phyloP scores from a whole-genome alignment of 352 stramenopile genomes.

The Phytophthora pistaciae region DNA sequence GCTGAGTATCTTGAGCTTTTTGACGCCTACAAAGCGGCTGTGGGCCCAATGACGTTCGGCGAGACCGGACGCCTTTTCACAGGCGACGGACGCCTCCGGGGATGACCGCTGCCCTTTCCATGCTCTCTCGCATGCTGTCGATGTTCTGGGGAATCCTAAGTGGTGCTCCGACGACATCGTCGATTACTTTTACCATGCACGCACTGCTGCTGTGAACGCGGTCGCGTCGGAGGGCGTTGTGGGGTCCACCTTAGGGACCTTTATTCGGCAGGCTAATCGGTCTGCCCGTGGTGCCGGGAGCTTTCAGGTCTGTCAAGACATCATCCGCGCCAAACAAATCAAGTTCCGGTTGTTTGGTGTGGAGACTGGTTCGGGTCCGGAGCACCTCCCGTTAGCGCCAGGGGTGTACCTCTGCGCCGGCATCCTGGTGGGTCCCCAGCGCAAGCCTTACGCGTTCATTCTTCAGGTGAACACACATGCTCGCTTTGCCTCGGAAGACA shows the following conservation, averaged over 20 bases:
- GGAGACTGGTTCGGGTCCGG: neutral
- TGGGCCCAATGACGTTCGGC: neutral
- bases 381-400: neutral
- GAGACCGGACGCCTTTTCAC: neutral
- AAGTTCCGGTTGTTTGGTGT: neutral
- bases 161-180: neutral
- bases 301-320: neutral
- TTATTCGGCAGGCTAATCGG: neutral
- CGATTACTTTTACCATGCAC: neutral
- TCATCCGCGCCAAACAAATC: neutral
- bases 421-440: neutral
- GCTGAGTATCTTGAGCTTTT: constrained; percentile 1
- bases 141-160: neutral
- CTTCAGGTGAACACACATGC: constrained; percentile 6
- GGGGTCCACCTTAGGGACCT: constrained; percentile 9
- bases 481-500: constrained; percentile 9
- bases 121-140: neutral
- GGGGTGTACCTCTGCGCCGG: constrained; percentile 16
- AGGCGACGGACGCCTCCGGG: neutral
- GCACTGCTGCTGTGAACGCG: neutral
- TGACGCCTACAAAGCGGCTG: neutral
- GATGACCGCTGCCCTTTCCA: constrained; percentile 3
- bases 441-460: constrained; percentile 12
- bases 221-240: neutral
- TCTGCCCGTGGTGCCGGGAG: neutral